Conservation (phyloP, 192 early-diverging fungal species). For the Coemansia sp. region DNA sequence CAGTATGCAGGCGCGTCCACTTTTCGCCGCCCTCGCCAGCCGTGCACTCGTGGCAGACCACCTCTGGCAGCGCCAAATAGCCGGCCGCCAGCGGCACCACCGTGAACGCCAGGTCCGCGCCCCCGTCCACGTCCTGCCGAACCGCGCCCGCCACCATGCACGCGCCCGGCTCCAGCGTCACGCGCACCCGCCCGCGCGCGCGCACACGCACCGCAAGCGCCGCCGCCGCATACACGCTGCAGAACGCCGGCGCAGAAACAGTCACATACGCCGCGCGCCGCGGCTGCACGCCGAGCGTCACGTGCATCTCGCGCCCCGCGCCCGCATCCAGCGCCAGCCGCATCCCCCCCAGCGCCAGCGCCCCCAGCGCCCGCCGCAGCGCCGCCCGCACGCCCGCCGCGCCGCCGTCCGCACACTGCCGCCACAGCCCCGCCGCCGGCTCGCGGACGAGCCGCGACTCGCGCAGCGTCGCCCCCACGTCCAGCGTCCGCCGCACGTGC, state of each 20-base stretch:
- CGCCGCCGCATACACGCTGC: slow-evolving; percentile 21
- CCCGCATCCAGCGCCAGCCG: not conserved
- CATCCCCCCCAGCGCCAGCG: not conserved
- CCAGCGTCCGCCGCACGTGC: slow-evolving; percentile 17
- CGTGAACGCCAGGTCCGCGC: slow-evolving; percentile 2
- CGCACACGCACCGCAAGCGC: slow-evolving; percentile 15
- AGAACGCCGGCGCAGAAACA: slow-evolving; percentile 10
- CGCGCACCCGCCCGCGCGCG: slow-evolving; percentile 10
- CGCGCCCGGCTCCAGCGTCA: slow-evolving; percentile 15
- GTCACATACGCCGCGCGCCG: not conserved
- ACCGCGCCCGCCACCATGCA: slow-evolving; percentile 44
- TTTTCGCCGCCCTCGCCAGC: not conserved
- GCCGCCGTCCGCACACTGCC: not conserved
- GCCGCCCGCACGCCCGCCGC: slow-evolving; percentile 6
- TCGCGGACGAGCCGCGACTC: slow-evolving; percentile 5
- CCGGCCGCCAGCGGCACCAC: slow-evolving; percentile 38
- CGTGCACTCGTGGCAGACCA: slow-evolving; percentile 28
- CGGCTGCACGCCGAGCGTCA: not conserved
- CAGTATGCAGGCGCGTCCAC: slow-evolving; percentile 1
- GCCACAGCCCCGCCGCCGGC: slow-evolving; percentile 9
- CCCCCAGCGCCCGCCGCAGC: slow-evolving; percentile 9
- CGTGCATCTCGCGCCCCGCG: not conserved
- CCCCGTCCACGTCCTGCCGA: no score
- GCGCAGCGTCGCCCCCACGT: slow-evolving; percentile 7
- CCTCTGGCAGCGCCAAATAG: slow-evolving; percentile 34